Evolutionary conservation across 164 flowering plant species (phyloP).

Genomic region (Warburgia ugandensis): DNA sequence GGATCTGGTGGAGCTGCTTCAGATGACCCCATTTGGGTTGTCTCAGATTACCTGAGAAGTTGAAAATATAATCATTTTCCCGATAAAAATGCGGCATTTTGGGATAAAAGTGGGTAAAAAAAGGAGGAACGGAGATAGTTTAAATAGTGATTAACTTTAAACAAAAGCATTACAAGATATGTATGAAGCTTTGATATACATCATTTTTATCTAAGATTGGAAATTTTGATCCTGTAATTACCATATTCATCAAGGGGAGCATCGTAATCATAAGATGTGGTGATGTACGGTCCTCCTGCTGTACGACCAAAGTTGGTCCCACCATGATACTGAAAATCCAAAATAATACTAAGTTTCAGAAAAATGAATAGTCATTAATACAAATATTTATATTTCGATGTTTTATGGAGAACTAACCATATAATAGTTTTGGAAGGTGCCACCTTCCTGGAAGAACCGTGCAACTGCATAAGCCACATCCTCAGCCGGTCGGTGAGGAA

Average conservation of each 20-base stretch:
- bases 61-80: too few relatives aligned
- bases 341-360: too few relatives aligned
- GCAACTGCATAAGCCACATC: constrained; percentile 69
- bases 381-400: too few relatives aligned
- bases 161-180: too few relatives aligned
- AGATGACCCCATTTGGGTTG: constrained; percentile 52
- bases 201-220: too few relatives aligned
- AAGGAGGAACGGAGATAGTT: too few relatives aligned
- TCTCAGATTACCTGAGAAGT: constrained; percentile 21
- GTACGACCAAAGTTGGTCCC: constrained; percentile 41
- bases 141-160: too few relatives aligned
- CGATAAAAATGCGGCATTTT: too few relatives aligned
- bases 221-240: too few relatives aligned
- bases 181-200: too few relatives aligned
- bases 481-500: constrained; percentile 54
- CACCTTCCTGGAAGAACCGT: constrained; percentile 47
- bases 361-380: too few relatives aligned
- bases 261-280: constrained; percentile 39
- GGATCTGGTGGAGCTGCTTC: constrained; percentile 25
- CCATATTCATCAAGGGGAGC: constrained; percentile 47
- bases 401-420: constrained; percentile 32
- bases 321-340: constrained; percentile 31
- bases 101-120: too few relatives aligned
- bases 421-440: constrained; percentile 62
- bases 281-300: constrained; percentile 37